These are phyloP conservation scores for Phaeophleospora eucalypticola DNA, from an alignment of 2,329 filamentous ascomycete species.

Conservation along the genomic window DNA sequence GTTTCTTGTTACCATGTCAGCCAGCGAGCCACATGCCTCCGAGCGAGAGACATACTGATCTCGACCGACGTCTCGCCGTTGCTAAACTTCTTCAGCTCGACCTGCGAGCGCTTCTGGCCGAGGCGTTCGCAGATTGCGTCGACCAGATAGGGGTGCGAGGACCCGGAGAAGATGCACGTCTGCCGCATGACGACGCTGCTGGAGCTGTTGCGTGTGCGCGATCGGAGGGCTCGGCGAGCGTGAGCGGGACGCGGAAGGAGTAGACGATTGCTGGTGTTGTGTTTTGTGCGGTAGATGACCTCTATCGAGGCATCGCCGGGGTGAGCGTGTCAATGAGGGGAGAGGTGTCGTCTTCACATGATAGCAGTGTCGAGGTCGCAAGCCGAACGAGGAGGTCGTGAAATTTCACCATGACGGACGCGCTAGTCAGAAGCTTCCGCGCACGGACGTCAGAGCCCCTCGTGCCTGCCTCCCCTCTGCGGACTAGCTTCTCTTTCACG, in stretches of 20 bases:
- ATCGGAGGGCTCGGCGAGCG: no score
- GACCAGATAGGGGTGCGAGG: conserved; percentile 60
- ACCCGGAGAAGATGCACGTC: conserved; percentile 64
- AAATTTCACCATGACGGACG: not conserved
- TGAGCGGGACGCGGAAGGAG: no score
- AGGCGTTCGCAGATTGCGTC: conserved; percentile 64
- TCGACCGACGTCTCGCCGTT: conserved; percentile 68
- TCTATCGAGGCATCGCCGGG: conserved; percentile 22
- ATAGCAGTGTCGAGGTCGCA: conserved; percentile 1
- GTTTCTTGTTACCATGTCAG: conserved; percentile 39
- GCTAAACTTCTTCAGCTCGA: conserved; percentile 62
- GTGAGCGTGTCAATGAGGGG: conserved; percentile 3
- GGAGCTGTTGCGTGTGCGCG: no score
- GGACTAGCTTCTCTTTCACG: not conserved
- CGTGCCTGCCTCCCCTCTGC: not conserved
- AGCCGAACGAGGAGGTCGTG: not conserved
- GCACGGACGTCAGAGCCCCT: no score
- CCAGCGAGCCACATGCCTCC: conserved; percentile 20
- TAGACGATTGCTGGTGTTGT: conserved; percentile 1
- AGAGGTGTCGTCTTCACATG: conserved; percentile 13
- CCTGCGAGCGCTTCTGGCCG: conserved; percentile 56
- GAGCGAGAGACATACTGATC: conserved; percentile 46
- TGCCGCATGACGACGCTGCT: no score
- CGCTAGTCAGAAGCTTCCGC: not conserved
- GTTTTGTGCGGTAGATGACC: conserved; percentile 16